Conservation (phyloP, 169 alveolate species). For the Plasmodium billcollinsi region DNA sequence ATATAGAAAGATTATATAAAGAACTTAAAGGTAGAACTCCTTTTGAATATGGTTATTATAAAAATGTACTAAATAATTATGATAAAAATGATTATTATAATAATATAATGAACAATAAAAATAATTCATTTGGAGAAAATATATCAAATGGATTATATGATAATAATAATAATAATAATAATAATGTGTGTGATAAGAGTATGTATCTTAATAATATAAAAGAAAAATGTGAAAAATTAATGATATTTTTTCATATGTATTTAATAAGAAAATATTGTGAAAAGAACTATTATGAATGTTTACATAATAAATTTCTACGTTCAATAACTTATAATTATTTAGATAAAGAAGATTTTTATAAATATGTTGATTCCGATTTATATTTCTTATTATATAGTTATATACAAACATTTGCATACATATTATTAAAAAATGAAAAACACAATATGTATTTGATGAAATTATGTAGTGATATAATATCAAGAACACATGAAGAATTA, state of each 20-base stretch:
- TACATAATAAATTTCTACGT: slow-evolving; percentile 30
- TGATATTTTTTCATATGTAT: slow-evolving; percentile 33
- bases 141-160: not conserved
- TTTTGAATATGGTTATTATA: slow-evolving; percentile 44
- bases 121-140: not conserved
- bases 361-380: not conserved
- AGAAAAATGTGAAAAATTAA: slow-evolving; percentile 6
- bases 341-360: slow-evolving; percentile 4
- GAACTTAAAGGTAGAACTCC: slow-evolving; percentile 6
- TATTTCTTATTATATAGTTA: slow-evolving; percentile 19
- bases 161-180: not conserved
- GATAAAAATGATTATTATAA: slow-evolving; percentile 17
- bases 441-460: not conserved
- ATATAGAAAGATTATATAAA: slow-evolving; percentile 10
- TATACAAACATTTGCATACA: not conserved
- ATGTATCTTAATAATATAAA: not conserved
- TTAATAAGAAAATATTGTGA: slow-evolving; percentile 55
- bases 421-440: slow-evolving; percentile 25
- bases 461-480: slow-evolving; percentile 6
- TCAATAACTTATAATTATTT: slow-evolving; percentile 5
- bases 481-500: slow-evolving; percentile 14
- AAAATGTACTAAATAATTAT: slow-evolving; percentile 26
- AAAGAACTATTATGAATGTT: slow-evolving; percentile 8
- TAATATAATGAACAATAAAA: not conserved
- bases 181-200: not conserved